phyloP scores from a whole-genome alignment of 495 filamentous ascomycete genomes.

The Melanomma pulvis-pyrius region DNA sequence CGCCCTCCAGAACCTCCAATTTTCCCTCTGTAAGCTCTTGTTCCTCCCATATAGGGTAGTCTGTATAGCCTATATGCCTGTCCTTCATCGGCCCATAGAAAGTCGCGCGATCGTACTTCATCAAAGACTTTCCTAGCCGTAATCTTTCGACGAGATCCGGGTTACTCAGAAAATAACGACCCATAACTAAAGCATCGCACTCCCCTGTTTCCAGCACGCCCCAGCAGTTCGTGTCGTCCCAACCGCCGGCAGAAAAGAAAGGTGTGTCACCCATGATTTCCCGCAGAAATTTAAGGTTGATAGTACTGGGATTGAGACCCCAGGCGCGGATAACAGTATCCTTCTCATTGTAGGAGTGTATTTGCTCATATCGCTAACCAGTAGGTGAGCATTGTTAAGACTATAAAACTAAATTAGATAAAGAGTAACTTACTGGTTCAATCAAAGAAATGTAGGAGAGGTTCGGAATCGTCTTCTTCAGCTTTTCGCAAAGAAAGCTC shows the following conservation, averaged over 20 bases:
- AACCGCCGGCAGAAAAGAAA: conserved; percentile 55
- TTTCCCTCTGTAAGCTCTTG: neutral
- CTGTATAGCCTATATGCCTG: conserved; percentile 23
- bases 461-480: conserved; percentile 44
- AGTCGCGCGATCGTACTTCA: conserved; percentile 22
- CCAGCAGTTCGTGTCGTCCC: conserved; percentile 53
- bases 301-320: conserved; percentile 44
- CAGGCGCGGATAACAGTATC: conserved; percentile 49
- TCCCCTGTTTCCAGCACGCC: conserved; percentile 49
- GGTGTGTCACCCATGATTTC: conserved; percentile 53
- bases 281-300: conserved; percentile 48
- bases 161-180: conserved; percentile 33
- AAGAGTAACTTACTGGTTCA: conserved; percentile 49
- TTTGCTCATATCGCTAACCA: conserved; percentile 54
- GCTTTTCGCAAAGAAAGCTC: conserved; percentile 51
- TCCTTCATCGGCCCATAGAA: conserved; percentile 33
- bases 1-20: neutral
- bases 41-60: conserved; percentile 23
- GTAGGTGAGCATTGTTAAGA: neutral
- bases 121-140: conserved; percentile 14
- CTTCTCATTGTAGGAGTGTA: conserved; percentile 51
- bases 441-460: conserved; percentile 57
- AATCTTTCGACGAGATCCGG: conserved; percentile 27
- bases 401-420: neutral
- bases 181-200: conserved; percentile 45